phyloP scores from a whole-genome alignment of 306 rosid species.

The Vicia sativa region DNA sequence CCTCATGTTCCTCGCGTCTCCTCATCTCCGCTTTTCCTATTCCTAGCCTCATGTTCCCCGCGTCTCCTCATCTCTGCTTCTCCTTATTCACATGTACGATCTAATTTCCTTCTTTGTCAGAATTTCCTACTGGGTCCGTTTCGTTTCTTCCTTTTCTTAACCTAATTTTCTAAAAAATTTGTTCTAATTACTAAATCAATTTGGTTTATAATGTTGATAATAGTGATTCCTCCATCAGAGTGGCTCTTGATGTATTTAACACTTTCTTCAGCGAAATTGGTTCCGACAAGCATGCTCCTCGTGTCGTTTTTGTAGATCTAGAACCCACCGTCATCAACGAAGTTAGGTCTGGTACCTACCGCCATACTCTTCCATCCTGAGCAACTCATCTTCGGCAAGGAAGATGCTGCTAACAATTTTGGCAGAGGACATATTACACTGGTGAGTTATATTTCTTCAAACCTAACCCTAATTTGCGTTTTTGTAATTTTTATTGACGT shows the following conservation, averaged over 20 bases:
- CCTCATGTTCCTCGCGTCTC: too few relatives aligned
- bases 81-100: too few relatives aligned
- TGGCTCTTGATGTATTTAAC: slow-evolving; percentile 88
- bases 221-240: slow-evolving; percentile 62
- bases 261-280: slow-evolving; percentile 98
- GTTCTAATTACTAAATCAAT: too few relatives aligned
- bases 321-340: slow-evolving; percentile 98
- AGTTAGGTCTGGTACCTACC: slow-evolving; percentile 77
- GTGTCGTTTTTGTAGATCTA: slow-evolving; percentile 91
- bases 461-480: background rate
- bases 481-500: background rate
- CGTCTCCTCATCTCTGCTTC: too few relatives aligned
- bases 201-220: too few relatives aligned
- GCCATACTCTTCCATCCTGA: slow-evolving; percentile 97
- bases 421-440: slow-evolving; percentile 95
- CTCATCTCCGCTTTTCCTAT: too few relatives aligned
- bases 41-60: too few relatives aligned
- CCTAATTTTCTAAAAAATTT: too few relatives aligned
- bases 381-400: slow-evolving; percentile 96
- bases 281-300: slow-evolving; percentile 89
- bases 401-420: slow-evolving; percentile 97
- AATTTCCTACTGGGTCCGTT: too few relatives aligned
- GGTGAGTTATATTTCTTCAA: slow-evolving; percentile 29
- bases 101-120: too few relatives aligned
- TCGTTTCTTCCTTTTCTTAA: too few relatives aligned